Percentiles rank a stretch among this genome's conserved stretches.
Evolutionary conservation across 768 basidiomycete species (phyloP).

Genomic region (Sarcodon aspratus): DNA sequence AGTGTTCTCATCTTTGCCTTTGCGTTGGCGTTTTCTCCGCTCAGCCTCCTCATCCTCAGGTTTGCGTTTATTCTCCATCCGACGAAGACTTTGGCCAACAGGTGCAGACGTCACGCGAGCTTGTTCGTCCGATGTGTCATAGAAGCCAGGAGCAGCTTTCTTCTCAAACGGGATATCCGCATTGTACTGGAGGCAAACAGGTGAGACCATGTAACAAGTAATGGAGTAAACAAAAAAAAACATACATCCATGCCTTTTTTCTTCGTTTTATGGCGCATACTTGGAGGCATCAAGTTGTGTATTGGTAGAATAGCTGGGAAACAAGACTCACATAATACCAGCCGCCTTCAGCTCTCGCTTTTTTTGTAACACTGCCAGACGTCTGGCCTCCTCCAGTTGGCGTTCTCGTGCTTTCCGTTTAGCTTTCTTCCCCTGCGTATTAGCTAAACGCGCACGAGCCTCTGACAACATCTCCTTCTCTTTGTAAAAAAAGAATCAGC

Average conservation of each 20-base stretch:
- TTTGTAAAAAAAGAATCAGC: conserved; percentile 18
- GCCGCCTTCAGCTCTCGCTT: conserved; percentile 96
- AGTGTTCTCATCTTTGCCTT: conserved; percentile 54
- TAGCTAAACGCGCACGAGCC: conserved; percentile 93
- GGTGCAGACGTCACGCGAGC: conserved; percentile 79
- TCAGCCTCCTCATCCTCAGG: conserved; percentile 92
- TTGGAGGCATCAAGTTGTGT: conserved; percentile 15
- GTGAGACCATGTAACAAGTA: conserved; percentile 4
- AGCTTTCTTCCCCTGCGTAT: conserved; percentile 99
- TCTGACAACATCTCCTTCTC: conserved; percentile 99
- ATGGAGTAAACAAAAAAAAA: conserved; percentile 6
- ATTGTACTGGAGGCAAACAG: conserved; percentile 58
- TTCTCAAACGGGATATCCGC: conserved; percentile 99
- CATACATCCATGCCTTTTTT: conserved; percentile 95
- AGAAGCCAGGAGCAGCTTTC: conserved; percentile 90
- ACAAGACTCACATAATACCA: conserved; percentile 74
- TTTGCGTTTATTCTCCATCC: conserved; percentile 94
- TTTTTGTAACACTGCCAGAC: conserved; percentile 93
- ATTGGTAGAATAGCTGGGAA: background rate
- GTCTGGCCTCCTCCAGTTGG: conserved; percentile 90
- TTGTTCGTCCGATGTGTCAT: conserved; percentile 92
- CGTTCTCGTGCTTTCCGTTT: conserved; percentile 97
- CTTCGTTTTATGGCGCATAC: conserved; percentile 90
- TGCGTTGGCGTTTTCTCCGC: conserved; percentile 79
- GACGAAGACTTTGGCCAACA: conserved; percentile 80